Evolutionary conservation across 257 asterid species (phyloP), one percentile per base, ranked within the genome.

Genomic region (Gentiana dahurica): DNA sequence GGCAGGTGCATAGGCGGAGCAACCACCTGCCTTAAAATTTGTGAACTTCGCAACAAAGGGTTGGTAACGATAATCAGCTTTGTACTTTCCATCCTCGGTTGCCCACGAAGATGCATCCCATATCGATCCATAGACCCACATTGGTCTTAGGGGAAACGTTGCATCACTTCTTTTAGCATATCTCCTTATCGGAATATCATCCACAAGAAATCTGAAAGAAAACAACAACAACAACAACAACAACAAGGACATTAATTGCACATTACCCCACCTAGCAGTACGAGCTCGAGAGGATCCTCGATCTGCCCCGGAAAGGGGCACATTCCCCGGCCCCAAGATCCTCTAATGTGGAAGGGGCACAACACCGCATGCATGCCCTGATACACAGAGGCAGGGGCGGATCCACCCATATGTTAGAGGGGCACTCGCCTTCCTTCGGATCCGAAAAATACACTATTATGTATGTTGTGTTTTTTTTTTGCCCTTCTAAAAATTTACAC

Each of bases 71-170:
- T 86, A 89, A 65, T 89, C 87, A 6, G 79, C 86, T 63, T 78
- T 79, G 69, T 86, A 89, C 49, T 86, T 89, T 1, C 95, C 97
- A 38, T 81, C 82, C 51, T 86, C 95, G 1, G 95, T 89, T 0
- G 97, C 97, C 97, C 97, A 89, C 0, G 95, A 72, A 0, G 95
- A 89, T 2, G 97, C 97, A 65, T 89, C 97, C 97, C 97, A 89
- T 65, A 86, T 86, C 2, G 97, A 89, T 8, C 97, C 97, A 57
- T 89, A 89, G 2, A 83, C 77, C 95, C 97, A 89, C 97, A 89
- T 89, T 65, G 97, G 97, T 58, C 97, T 78, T 6, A 78, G 54
- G 9, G 97, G 97, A 70, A 86, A 89, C 36, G 97, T 89, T 13
- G 62, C 65, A 0, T 34, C 83, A 62, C 84, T 83, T 53, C 69